These are phyloP conservation scores for Chrysanthemum makinoi DNA, from an alignment of 129 eudicot genomes.

Conservation along the genomic window DNA sequence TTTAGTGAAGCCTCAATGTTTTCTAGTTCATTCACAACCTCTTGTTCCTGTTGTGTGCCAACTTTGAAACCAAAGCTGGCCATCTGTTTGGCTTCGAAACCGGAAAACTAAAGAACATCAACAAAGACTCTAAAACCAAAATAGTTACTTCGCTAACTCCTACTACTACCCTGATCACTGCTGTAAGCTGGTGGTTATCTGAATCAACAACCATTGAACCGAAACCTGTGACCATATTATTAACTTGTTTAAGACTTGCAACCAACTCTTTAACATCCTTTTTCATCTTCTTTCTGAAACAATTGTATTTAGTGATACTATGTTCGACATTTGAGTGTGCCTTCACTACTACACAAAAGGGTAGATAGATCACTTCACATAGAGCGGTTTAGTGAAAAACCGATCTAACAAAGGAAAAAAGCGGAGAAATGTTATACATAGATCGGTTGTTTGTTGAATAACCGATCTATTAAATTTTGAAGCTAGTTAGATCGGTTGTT, in stretches of 20 bases:
- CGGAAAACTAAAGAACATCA: conserved; percentile 22
- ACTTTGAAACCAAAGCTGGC: conserved; percentile 33
- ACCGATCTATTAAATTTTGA: no score
- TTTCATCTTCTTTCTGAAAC: conserved; percentile 45
- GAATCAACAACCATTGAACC: conserved; percentile 25
- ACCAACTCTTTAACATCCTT: conserved; percentile 33
- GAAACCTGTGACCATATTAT: conserved; percentile 12
- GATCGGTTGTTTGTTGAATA: no score
- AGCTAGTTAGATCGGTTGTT: no score
- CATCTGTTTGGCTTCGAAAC: conserved; percentile 31
- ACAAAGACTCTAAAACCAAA: conserved; percentile 34
- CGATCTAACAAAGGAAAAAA: no score
- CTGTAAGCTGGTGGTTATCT: conserved; percentile 15
- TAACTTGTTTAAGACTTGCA: conserved; percentile 38
- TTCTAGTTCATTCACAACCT: conserved; percentile 15
- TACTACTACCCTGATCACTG: conserved; percentile 28
- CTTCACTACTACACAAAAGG: conserved; percentile 43
- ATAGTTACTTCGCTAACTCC: conserved; percentile 34
- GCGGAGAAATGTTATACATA: no score
- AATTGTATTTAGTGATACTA: conserved; percentile 27
- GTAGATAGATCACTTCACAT: no score
- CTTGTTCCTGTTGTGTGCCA: conserved; percentile 31
- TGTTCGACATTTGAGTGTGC: conserved; percentile 20
- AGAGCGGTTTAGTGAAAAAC: no score
- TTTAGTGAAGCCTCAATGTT: conserved; percentile 17